Evolutionary conservation across 345 rosid species (phyloP).

Genomic region (Noccaea bulbosa): DNA sequence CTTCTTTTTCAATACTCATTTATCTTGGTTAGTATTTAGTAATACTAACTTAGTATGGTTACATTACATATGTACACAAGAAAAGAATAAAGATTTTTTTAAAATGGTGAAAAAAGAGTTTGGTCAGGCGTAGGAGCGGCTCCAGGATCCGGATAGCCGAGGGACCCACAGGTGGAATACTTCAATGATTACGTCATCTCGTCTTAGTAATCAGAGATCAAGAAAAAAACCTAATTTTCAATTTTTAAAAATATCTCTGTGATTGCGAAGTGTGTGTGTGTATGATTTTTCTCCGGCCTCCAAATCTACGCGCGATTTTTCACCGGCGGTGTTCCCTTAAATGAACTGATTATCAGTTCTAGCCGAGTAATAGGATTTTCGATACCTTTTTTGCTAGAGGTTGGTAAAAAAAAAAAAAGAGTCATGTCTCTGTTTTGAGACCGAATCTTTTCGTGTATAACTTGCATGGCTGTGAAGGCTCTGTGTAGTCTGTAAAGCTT

Average conservation of each 20-base stretch:
- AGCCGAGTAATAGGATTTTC: constrained; percentile 19
- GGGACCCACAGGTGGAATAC: constrained; percentile 38
- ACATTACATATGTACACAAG: not conserved
- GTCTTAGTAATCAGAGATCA: constrained; percentile 5
- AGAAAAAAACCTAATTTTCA: constrained; percentile 12
- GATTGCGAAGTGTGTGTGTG: constrained; percentile 32
- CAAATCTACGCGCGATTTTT: constrained; percentile 19
- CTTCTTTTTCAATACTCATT: not conserved
- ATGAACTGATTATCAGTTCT: not conserved
- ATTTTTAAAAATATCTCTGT: constrained; percentile 3
- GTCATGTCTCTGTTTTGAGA: constrained; percentile 35
- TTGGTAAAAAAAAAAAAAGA: constrained; percentile 2
- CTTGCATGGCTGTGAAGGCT: constrained; percentile 69
- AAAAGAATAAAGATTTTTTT: not conserved
- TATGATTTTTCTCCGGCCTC: constrained; percentile 26
- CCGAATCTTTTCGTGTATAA: constrained; percentile 38
- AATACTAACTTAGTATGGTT: too few species aligned
- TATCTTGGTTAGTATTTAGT: too few species aligned
- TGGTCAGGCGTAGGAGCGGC: constrained; percentile 33
- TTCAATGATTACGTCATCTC: constrained; percentile 43
- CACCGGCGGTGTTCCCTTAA: constrained; percentile 14
- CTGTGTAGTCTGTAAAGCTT: constrained; percentile 55
- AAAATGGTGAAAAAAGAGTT: not conserved
- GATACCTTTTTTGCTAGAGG: constrained; percentile 13
- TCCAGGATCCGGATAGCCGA: constrained; percentile 37